Evolutionary conservation across 2,329 filamentous ascomycete species (phyloP).

Genomic region (Penicillium oxalicum): DNA sequence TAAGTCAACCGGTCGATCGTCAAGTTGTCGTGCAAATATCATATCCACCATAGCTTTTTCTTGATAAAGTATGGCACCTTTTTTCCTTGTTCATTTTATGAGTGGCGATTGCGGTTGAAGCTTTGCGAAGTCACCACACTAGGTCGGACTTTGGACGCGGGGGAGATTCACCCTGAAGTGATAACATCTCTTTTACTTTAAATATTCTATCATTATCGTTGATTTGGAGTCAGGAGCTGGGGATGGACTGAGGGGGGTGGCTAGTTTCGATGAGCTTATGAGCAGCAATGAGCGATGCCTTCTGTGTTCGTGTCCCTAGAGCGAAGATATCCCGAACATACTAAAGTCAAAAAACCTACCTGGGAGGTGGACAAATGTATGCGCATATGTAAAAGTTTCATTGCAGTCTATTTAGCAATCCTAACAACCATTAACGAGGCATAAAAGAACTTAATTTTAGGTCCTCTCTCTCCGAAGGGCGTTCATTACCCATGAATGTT

Average conservation of each 20-base stretch:
- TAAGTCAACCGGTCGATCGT: conserved; percentile 11
- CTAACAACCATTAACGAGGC: too few relatives aligned
- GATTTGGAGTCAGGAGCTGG: conserved; percentile 2
- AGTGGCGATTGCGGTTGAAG: background rate
- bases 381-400: too few relatives aligned
- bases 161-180: background rate
- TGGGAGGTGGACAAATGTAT: too few relatives aligned
- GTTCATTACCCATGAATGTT: too few relatives aligned
- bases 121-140: background rate
- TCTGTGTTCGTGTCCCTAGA: conserved; percentile 1
- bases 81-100: background rate
- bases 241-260: background rate
- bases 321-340: background rate
- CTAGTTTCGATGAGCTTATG: conserved; percentile 13
- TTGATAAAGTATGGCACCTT: background rate
- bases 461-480: too few relatives aligned
- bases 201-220: conserved; percentile 3
- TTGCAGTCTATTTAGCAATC: too few relatives aligned
- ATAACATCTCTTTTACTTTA: background rate
- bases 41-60: background rate
- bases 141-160: background rate
- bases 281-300: conserved; percentile 15
- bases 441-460: too few relatives aligned
- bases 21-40: background rate
- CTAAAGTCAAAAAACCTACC: background rate